Base-by-base conservation (phyloP, 2,329 filamentous ascomycete species). In the Byssoonygena ceratinophila region DNA sequence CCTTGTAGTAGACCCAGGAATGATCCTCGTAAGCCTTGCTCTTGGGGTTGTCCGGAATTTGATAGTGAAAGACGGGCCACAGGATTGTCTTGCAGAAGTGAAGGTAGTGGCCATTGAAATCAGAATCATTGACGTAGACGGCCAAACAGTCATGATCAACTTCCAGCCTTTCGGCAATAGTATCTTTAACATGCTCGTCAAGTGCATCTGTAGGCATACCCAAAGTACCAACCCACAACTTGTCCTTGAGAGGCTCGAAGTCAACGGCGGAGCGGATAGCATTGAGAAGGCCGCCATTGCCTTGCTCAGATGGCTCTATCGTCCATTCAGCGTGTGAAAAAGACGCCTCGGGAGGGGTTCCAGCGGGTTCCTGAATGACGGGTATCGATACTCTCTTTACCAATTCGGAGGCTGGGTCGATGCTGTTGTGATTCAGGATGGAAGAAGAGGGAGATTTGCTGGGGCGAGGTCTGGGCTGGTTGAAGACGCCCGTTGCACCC, bases 1-100 rank as follows among this genome's bases (percentile, higher is more conserved):
- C 87, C 64, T 89, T 85, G 63, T 97, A 97, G 73, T 87, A 94
- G 60, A 89, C 80, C 88, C 90, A 97, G 0, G 90, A 96, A 69
- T 97, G 90, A 61, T 97, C 91, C 67, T 94, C 85, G 67, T 95
- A 97, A 0, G 91, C 91, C 68, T 97, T 97, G 80, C 89, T 96
- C 76, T 95, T 95, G 23, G 91, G 91, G 65, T 94, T 94, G 66
- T 97, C 92, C 0, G 91, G 92, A 55, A 97, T 94, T 69, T 96
- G 90, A 68, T 97, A 97, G 70, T 97, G 90, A 69, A 97, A 94
- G 55, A 96, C 90, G 1, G 91, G 91, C 91, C 91, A 97, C 5
- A 97, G 76, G 52, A 97, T 95, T 12, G 91, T 88, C 73, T 97
- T 97, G 82, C 90, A 96, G 66, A 92, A 97, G 69, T 96, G 90